Conservation (phyloP, 306 rosid genomes). For the Quercus dentata region DNA sequence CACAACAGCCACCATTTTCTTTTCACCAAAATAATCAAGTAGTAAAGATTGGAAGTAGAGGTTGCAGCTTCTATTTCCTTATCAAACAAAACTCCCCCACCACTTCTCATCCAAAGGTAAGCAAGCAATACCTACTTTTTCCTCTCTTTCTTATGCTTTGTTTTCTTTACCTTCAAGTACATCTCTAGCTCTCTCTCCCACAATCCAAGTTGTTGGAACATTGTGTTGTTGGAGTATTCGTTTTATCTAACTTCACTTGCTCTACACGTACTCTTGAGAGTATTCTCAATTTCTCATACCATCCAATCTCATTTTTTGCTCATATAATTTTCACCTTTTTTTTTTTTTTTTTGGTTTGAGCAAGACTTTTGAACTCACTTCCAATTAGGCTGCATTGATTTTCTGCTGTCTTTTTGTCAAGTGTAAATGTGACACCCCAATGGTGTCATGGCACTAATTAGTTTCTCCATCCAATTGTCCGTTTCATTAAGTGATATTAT, state of each 20-base stretch:
- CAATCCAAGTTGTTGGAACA: constrained; percentile 41
- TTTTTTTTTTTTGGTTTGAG: background rate
- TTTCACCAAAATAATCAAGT: too few relatives aligned
- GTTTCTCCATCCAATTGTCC: constrained; percentile 28
- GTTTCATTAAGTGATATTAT: constrained; percentile 16
- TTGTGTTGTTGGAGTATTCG: constrained; percentile 45
- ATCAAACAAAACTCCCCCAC: too few relatives aligned
- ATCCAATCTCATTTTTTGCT: constrained; percentile 22
- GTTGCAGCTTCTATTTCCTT: too few relatives aligned
- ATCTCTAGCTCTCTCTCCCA: constrained; percentile 36
- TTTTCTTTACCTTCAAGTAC: constrained; percentile 81
- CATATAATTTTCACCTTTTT: background rate
- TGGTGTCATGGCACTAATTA: constrained; percentile 19
- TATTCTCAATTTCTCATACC: constrained; percentile 21
- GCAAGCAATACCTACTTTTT: constrained; percentile 43
- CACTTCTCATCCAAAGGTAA: too few relatives aligned
- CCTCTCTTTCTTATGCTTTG: constrained; percentile 8
- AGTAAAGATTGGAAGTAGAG: too few relatives aligned
- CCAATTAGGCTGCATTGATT: constrained; percentile 11
- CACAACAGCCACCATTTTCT: too few relatives aligned
- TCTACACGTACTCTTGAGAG: constrained; percentile 43
- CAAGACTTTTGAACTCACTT: constrained; percentile 16
- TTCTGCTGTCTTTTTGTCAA: constrained; percentile 7
- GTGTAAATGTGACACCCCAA: background rate
- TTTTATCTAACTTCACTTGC: constrained; percentile 54